phyloP scores from a whole-genome alignment of 306 rosid species.

The Lotus japonicus region DNA sequence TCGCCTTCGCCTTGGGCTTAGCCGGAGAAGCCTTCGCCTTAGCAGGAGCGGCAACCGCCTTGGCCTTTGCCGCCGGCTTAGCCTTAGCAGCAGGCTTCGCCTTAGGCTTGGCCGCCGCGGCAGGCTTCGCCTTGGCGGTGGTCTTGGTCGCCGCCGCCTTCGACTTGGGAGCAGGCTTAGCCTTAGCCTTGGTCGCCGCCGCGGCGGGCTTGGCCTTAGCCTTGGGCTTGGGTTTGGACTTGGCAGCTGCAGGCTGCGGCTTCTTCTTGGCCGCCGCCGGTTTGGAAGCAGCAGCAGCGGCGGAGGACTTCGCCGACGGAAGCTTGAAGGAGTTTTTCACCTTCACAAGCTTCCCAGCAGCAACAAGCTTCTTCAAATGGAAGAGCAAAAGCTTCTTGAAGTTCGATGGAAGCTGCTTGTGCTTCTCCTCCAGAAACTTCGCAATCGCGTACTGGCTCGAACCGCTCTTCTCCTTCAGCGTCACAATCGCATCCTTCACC shows the following conservation, averaged over 20 bases:
- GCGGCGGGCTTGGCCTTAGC: background rate
- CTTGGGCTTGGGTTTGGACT: slow-evolving; percentile 32
- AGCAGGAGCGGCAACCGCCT: background rate
- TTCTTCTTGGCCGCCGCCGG: slow-evolving; percentile 34
- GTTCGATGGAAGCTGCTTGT: slow-evolving; percentile 55
- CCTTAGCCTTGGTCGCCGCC: background rate
- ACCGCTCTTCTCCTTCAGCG: slow-evolving; percentile 63
- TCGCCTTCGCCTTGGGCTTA: slow-evolving; percentile 25
- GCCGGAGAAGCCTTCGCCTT: slow-evolving; percentile 30
- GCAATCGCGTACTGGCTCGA: slow-evolving; percentile 82
- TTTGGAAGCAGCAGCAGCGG: too few relatives aligned
- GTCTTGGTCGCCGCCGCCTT: background rate
- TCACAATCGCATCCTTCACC: slow-evolving; percentile 74
- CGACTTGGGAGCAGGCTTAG: background rate
- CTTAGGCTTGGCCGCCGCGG: background rate
- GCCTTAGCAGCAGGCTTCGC: slow-evolving; percentile 29
- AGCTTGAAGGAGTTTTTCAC: slow-evolving; percentile 67
- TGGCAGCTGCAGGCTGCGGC: slow-evolving; percentile 31
- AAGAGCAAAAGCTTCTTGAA: slow-evolving; percentile 61
- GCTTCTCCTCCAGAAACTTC: slow-evolving; percentile 64
- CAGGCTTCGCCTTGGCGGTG: background rate
- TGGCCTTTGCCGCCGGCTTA: slow-evolving; percentile 35
- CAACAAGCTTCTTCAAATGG: slow-evolving; percentile 72
- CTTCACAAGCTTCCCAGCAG: slow-evolving; percentile 54
- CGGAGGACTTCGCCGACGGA: slow-evolving; percentile 21